Evolutionary conservation across 2,329 filamentous ascomycete species (phyloP).

Genomic region (Apiospora saccharicola): DNA sequence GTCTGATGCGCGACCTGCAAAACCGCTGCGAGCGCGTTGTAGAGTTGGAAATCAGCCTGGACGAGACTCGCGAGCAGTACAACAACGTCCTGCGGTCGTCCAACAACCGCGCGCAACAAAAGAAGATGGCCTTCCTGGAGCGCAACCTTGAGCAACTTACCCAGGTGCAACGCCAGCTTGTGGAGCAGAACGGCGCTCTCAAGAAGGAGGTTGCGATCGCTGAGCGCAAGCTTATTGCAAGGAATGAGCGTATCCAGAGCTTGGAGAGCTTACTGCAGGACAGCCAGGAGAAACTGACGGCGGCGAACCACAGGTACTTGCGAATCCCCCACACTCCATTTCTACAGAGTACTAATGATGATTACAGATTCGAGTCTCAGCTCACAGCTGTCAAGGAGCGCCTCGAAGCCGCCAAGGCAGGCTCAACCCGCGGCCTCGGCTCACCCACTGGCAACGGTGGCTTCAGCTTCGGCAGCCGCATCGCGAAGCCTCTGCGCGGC

Average conservation of each 20-base stretch:
- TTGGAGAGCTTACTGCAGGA: slow-evolving; percentile 92
- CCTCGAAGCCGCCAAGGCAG: slow-evolving; percentile 91
- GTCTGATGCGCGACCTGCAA: slow-evolving; percentile 96
- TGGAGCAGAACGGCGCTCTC: slow-evolving; percentile 94
- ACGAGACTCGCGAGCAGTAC: slow-evolving; percentile 98
- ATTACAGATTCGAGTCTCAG: slow-evolving; percentile 88
- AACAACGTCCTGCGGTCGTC: slow-evolving; percentile 96
- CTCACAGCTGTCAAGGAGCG: slow-evolving; percentile 97
- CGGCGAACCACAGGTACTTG: slow-evolving; percentile 90
- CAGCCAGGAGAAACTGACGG: slow-evolving; percentile 97
- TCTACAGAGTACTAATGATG: slow-evolving; percentile 37
- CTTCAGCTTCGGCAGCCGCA: slow-evolving; percentile 76
- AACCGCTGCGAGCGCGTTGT: slow-evolving; percentile 98
- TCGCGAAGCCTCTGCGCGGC: slow-evolving; percentile 73
- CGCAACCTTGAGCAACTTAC: slow-evolving; percentile 97
- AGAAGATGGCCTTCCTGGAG: slow-evolving; percentile 99
- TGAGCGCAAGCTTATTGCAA: slow-evolving; percentile 93
- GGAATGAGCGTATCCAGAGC: slow-evolving; percentile 96
- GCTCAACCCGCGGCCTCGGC: slow-evolving; percentile 84
- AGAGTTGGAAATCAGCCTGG: slow-evolving; percentile 95
- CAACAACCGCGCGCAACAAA: slow-evolving; percentile 98
- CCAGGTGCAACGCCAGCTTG: slow-evolving; percentile 94
- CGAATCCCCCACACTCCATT: background rate
- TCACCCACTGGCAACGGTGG: slow-evolving; percentile 66
- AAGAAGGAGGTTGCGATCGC: slow-evolving; percentile 99